Evolutionary conservation across 2,329 filamentous ascomycete genomes (phyloP).

Genomic region (Neofusicoccum umdonicola): DNA sequence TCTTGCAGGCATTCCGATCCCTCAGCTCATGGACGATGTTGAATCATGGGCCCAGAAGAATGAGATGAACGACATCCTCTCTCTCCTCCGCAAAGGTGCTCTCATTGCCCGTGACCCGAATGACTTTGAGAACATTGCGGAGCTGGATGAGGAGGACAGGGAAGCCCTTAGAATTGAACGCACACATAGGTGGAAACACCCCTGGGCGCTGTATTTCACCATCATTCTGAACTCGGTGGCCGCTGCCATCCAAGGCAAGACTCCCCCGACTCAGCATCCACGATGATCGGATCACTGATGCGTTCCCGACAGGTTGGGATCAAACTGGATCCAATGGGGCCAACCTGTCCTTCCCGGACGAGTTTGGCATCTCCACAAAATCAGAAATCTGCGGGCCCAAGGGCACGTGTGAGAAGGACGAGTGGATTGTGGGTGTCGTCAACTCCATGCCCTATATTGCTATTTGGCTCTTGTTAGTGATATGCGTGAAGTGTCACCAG

Average conservation of each 20-base stretch:
- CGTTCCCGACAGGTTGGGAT: slow-evolving; percentile 45
- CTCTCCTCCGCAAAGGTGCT: slow-evolving; percentile 65
- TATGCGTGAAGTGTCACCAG: slow-evolving; percentile 27
- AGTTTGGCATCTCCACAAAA: slow-evolving; percentile 47
- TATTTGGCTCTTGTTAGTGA: slow-evolving; percentile 54
- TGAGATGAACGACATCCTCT: slow-evolving; percentile 57
- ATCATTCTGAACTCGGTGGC: slow-evolving; percentile 67
- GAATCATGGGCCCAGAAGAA: slow-evolving; percentile 61
- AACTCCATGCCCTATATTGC: slow-evolving; percentile 63
- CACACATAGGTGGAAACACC: slow-evolving; percentile 66
- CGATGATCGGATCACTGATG: no score
- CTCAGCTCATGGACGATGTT: slow-evolving; percentile 53
- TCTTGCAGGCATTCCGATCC: slow-evolving; percentile 54
- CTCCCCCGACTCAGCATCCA: no score
- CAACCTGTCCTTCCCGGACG: slow-evolving; percentile 59
- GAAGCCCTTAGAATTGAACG: slow-evolving; percentile 61
- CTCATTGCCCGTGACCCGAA: slow-evolving; percentile 64
- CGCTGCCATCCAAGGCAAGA: slow-evolving; percentile 57
- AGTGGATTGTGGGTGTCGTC: slow-evolving; percentile 60
- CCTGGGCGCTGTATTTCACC: slow-evolving; percentile 62
- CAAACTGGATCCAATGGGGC: slow-evolving; percentile 53
- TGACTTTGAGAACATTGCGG: slow-evolving; percentile 53
- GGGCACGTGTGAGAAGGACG: slow-evolving; percentile 25
- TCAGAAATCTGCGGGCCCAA: no score
- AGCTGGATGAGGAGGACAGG: slow-evolving; percentile 60